Base-by-base conservation (phyloP, 768 basidiomycete genomes). In the Russula dissimulans region DNA sequence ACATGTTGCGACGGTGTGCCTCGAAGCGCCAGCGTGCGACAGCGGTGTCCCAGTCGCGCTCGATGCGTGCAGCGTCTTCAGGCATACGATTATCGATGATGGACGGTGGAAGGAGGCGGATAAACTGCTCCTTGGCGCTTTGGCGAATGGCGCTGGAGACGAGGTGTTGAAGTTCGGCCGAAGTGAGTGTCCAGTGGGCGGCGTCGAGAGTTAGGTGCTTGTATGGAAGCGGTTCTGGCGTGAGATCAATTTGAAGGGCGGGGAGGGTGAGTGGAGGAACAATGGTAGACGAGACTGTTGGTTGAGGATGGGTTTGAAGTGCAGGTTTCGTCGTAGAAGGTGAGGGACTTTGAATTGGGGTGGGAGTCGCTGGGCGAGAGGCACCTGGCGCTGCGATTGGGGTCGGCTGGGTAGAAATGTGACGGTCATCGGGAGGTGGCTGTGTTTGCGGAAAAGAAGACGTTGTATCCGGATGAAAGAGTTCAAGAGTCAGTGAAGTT, bases 121-220 rank as follows among this genome's bases (percentile, higher is more conserved):
- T 64, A 63, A 66, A 64, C 11, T 53, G 57, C 36, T 66, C 65
- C 46, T 55, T 60, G 17, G 65, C 65, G 38, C 65, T 66, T 31
- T 66, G 56, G 39, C 65, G 65, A 50, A 66, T 66, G 52, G 65
- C 65, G 41, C 52, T 46, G 7, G 65, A 66, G 34, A 66, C 65
- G 29, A 66, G 59, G 15, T 53, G 34, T 34, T 66, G 65, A 43
- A 66, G 65, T 50, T 66, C 65, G 26, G 62, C 34, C 10, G 65
- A 64, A 10, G 59, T 61, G 15, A 66, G 59, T 6, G 65, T 61
- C 65, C 65, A 66, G n/a, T 66, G 65, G 15, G 65, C 65, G 12
- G 65, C 56, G 6, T 66, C 65, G 50, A 66, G 65, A 17, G 59
- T 61, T 9, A 66, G 59, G 17, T 61, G 43, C 7, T 58, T 55